phyloP scores from a whole-genome alignment of 208 protist genomes.

The Leishmania braziliensis region DNA sequence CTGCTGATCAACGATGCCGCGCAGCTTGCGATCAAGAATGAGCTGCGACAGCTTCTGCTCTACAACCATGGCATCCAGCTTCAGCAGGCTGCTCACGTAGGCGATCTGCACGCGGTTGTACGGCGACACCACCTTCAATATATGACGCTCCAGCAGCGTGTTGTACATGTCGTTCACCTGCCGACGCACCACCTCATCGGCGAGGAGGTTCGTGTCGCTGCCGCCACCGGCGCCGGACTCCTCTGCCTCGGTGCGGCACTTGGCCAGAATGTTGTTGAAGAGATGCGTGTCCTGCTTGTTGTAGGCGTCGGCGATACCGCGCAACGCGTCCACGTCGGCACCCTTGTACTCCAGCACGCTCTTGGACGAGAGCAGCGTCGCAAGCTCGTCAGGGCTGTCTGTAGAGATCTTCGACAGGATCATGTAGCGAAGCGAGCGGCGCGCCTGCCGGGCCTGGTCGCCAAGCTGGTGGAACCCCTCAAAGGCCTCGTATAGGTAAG shows the following conservation, averaged over 20 bases:
- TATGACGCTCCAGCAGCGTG: constrained; percentile 95
- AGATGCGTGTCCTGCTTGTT: constrained; percentile 92
- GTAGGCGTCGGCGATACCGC: constrained; percentile 94
- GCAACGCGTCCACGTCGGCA: constrained; percentile 93
- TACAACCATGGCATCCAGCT: constrained; percentile 76
- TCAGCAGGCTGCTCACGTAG: constrained; percentile 93
- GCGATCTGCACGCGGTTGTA: constrained; percentile 97
- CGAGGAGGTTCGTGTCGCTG: constrained; percentile 53
- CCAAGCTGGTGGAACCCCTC: constrained; percentile 95
- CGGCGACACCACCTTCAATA: constrained; percentile 96
- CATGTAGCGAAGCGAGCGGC: constrained; percentile 97
- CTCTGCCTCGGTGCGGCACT: constrained; percentile 25
- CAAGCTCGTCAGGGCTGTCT: constrained; percentile 76
- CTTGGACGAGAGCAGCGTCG: constrained; percentile 78
- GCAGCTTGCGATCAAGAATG: constrained; percentile 98
- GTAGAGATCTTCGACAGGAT: constrained; percentile 95
- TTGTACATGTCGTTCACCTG: constrained; percentile 96
- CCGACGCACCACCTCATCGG: constrained; percentile 90
- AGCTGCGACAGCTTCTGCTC: constrained; percentile 96
- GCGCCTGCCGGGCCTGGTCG: constrained; percentile 80
- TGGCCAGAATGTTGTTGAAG: constrained; percentile 89
- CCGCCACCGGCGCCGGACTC: constrained; percentile 17
- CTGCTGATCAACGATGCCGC: constrained; percentile 92
- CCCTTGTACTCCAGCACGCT: constrained; percentile 94
- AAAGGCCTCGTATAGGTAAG: constrained; percentile 99